Conservation (phyloP, 345 rosid genomes). For the Tarenaya hassleriana region DNA sequence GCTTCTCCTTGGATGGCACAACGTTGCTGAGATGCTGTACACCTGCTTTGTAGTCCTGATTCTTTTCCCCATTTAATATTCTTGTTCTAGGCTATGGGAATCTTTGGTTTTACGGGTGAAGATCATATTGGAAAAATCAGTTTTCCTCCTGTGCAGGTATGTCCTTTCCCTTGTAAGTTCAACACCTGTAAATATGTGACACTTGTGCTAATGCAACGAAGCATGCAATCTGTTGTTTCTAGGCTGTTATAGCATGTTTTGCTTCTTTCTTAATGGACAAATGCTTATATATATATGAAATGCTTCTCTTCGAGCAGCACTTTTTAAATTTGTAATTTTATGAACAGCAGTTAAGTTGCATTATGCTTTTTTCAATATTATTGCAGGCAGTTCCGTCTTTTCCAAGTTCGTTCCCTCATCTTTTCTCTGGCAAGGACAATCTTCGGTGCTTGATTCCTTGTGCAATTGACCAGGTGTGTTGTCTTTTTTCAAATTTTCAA, state of each 20-base stretch:
- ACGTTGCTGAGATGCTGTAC: background rate
- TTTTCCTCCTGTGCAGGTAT: constrained; percentile 94
- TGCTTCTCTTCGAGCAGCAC: too few relatives aligned
- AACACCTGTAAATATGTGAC: background rate
- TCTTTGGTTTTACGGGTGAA: constrained; percentile 92
- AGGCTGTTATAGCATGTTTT: constrained; percentile 12
- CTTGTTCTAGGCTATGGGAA: constrained; percentile 57
- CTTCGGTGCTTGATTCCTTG: constrained; percentile 93
- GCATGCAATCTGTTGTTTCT: background rate
- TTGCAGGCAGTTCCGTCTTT: constrained; percentile 93
- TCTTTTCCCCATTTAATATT: background rate
- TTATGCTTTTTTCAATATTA: constrained; percentile 1
- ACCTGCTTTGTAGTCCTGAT: constrained; percentile 1
- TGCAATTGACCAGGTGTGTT: constrained; percentile 90
- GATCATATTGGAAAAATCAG: constrained; percentile 89
- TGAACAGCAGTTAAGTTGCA: background rate
- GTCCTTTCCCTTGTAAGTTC: constrained; percentile 11
- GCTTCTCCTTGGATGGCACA: constrained; percentile 2
- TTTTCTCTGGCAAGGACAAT: constrained; percentile 62
- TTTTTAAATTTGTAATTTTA: too few relatives aligned
- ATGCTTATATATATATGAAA: too few relatives aligned
- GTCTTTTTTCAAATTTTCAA: background rate
- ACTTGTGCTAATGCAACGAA: background rate
- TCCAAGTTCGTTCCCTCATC: constrained; percentile 87
- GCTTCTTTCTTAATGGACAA: too few relatives aligned